These are phyloP conservation scores for Pyracantha coccinea DNA, from an alignment of 331 rosid genomes.

Conservation along the genomic window DNA sequence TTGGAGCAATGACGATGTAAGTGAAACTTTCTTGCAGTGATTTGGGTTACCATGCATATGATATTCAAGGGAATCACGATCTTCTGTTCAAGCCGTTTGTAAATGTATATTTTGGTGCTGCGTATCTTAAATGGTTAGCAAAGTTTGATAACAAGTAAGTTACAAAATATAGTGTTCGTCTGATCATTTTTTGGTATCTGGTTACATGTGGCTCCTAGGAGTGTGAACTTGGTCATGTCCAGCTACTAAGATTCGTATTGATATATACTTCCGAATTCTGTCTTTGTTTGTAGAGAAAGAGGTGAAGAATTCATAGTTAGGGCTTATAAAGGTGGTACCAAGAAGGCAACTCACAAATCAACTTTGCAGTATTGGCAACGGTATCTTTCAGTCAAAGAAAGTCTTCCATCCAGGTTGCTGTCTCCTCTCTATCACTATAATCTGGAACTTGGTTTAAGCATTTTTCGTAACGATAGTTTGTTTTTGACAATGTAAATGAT, in stretches of 20 bases:
- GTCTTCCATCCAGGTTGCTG: conserved; percentile 58
- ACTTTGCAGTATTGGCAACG: conserved; percentile 69
- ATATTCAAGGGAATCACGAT: conserved; percentile 24
- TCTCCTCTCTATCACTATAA: conserved; percentile 6
- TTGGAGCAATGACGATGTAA: conserved; percentile 20
- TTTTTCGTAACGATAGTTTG: neutral
- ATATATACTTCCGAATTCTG: neutral
- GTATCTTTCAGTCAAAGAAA: conserved; percentile 63
- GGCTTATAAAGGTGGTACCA: conserved; percentile 79
- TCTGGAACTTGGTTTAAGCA: neutral
- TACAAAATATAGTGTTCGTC: neutral
- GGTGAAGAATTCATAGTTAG: conserved; percentile 77
- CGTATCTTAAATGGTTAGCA: conserved; percentile 71
- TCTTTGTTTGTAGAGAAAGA: conserved; percentile 53
- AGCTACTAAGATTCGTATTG: conserved; percentile 3
- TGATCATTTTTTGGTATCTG: neutral
- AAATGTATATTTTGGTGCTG: conserved; percentile 71
- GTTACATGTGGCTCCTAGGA: neutral
- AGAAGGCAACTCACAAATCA: conserved; percentile 74
- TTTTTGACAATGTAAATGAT: neutral
- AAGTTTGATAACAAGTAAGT: conserved; percentile 57
- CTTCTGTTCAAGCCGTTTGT: conserved; percentile 53
- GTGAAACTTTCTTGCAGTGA: conserved; percentile 41
- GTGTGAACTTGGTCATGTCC: neutral
- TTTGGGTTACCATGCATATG: conserved; percentile 44